These are phyloP conservation scores for Rhododendron ovatum DNA, from an alignment of 148 eudicot genomes.

Conservation along the genomic window DNA sequence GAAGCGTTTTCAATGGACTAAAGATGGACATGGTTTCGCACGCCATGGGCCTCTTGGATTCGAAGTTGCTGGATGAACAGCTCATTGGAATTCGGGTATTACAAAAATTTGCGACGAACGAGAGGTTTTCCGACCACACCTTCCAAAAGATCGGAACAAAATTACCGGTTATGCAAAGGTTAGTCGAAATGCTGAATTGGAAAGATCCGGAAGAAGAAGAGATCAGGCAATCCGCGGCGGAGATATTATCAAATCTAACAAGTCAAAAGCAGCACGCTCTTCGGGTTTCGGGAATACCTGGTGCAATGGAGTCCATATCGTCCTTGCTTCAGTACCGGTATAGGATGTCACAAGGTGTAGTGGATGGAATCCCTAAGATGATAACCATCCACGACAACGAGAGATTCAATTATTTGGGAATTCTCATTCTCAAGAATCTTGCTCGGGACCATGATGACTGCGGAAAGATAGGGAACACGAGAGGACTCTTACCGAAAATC, in stretches of 20 bases:
- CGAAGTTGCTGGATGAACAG: conserved; percentile 73
- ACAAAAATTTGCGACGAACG: conserved; percentile 33
- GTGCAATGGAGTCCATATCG: conserved; percentile 85
- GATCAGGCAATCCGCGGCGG: conserved; percentile 62
- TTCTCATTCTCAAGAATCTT: conserved; percentile 70
- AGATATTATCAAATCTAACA: conserved; percentile 51
- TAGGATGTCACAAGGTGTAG: conserved; percentile 22
- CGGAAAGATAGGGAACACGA: conserved; percentile 77
- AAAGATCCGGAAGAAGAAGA: conserved; percentile 66
- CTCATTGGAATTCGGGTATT: conserved; percentile 67
- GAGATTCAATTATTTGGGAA: conserved; percentile 58
- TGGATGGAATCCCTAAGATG: conserved; percentile 44
- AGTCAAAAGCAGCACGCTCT: conserved; percentile 71
- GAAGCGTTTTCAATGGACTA: conserved; percentile 82
- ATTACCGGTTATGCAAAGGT: conserved; percentile 54
- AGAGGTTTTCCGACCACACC: conserved; percentile 25
- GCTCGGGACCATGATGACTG: conserved; percentile 87
- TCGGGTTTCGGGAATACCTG: conserved; percentile 81
- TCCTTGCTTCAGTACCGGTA: conserved; percentile 45
- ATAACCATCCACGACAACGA: conserved; percentile 32
- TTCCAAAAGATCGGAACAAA: conserved; percentile 68
- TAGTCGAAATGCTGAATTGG: conserved; percentile 91
- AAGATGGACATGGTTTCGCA: conserved; percentile 95
- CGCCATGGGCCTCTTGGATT: conserved; percentile 71
- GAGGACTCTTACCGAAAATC: conserved; percentile 68